Evolutionary conservation across 371 early-diverging fungal species (phyloP), one percentile per base, ranked within the genome.

Genomic region (Coemansia sp.): DNA sequence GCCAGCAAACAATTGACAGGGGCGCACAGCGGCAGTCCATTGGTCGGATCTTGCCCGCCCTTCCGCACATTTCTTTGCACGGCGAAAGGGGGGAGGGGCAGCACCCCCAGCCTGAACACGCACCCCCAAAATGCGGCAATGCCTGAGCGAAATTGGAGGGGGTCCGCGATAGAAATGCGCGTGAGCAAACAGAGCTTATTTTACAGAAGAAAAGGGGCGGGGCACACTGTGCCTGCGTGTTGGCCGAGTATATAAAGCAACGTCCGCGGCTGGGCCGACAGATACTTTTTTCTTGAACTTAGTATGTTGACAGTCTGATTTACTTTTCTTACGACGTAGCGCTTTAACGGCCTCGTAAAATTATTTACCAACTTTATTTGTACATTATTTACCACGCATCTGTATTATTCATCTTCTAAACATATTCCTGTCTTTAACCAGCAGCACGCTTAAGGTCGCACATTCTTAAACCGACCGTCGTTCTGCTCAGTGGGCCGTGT

Each of bases 161-260:
- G 19, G 26, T n/a, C 24, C 55, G 55, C 54, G 28, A 55, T 55
- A 28, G 55, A 55, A 55, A 55, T 55, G 55, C 55, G 26, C 55
- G 29, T 29, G 55, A 26, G 55, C 55, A 55, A 55, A 55, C 55
- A 55, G 26, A 29, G 55, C 55, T 55, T 55, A 55, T 55, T 55
- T 55, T 29, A 12, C 28, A 12, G 13, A 29, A 24, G 55, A 29
- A 29, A 24, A 55, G 17, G 17, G n/a, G n/a, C 7, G 29, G 8
- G 17, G 49, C 49, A 17, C 46, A 13, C 17, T 17, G 4, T n/a
- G 17, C 17, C 19, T 17, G 49, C 49, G 2, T 0, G 49, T 8
- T 48, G 49, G 49, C 49, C 49, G 49, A 48, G 55, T 55, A 55
- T 55, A 29, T 12, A 55, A 55, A 29, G 44, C 44, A 44, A 11